phyloP scores from a whole-genome alignment of 2,329 filamentous ascomycete genomes.

The Talaromyces sp. region DNA sequence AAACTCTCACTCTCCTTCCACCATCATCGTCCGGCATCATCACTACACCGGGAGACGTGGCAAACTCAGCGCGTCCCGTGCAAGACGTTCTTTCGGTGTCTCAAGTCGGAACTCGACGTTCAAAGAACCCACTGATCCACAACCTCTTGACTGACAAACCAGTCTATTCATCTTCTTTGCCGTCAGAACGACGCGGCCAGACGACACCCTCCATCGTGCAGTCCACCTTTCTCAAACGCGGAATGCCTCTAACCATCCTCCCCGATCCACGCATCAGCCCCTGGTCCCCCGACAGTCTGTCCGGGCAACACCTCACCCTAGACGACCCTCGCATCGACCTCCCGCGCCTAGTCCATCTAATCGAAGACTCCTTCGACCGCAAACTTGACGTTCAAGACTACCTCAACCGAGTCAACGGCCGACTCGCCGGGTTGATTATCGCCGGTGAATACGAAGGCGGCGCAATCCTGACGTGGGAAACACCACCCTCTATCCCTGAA shows the following conservation, averaged over 20 bases:
- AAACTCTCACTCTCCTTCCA: slow-evolving; percentile 71
- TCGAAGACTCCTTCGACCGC: slow-evolving; percentile 88
- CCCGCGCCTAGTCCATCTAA: slow-evolving; percentile 75
- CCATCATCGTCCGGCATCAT: slow-evolving; percentile 82
- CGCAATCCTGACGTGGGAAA: slow-evolving; percentile 92
- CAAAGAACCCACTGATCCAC: slow-evolving; percentile 85
- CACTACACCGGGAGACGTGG: slow-evolving; percentile 80
- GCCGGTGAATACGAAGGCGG: slow-evolving; percentile 96
- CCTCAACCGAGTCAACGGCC: slow-evolving; percentile 71
- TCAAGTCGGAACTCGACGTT: slow-evolving; percentile 56
- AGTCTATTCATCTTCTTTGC: slow-evolving; percentile 84
- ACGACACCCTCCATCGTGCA: slow-evolving; percentile 44
- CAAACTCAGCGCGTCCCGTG: slow-evolving; percentile 50
- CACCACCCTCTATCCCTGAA: slow-evolving; percentile 59
- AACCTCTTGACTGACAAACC: slow-evolving; percentile 96
- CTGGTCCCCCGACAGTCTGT: slow-evolving; percentile 66
- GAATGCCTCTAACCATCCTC: slow-evolving; percentile 82
- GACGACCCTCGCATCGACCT: slow-evolving; percentile 81
- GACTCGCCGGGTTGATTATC: slow-evolving; percentile 86
- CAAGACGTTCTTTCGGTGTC: slow-evolving; percentile 34
- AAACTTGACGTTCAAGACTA: slow-evolving; percentile 83
- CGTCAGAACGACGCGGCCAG: slow-evolving; percentile 58
- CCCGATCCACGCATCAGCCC: slow-evolving; percentile 63
- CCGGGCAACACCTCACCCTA: slow-evolving; percentile 60
- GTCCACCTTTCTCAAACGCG: slow-evolving; percentile 84